phyloP scores from a whole-genome alignment of 306 rosid genomes.

The Sindora glabra region DNA sequence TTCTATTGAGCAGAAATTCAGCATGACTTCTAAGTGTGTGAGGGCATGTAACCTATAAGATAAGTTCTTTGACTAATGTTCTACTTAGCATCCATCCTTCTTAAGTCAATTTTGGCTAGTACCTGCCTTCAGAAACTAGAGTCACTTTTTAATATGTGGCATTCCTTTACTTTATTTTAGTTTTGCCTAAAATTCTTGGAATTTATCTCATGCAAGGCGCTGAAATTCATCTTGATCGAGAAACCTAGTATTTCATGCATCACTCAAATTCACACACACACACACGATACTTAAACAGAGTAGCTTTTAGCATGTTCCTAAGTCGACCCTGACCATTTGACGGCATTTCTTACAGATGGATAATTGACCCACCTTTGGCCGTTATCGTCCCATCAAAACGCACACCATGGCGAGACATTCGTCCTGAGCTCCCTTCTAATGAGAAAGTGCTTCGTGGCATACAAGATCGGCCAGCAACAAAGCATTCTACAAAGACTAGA shows the following conservation, averaged over 20 bases:
- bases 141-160: background rate
- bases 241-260: background rate
- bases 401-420: conserved; percentile 94
- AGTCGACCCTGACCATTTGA: conserved; percentile 4
- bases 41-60: too few relatives aligned
- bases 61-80: background rate
- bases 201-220: background rate
- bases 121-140: background rate
- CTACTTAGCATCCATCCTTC: background rate
- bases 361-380: conserved; percentile 85
- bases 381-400: conserved; percentile 79
- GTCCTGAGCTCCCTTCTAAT: conserved; percentile 75
- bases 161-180: background rate
- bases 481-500: conserved; percentile 55
- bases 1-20: too few relatives aligned
- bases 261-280: too few relatives aligned
- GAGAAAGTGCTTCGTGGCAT: conserved; percentile 32
- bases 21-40: too few relatives aligned
- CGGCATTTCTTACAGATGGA: conserved; percentile 56
- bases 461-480: conserved; percentile 40
- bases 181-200: background rate
- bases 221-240: background rate
- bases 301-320: too few relatives aligned
- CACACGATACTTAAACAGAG: too few relatives aligned
- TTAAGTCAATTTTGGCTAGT: conserved; percentile 1